A percentile compares a stretch with the other conserved stretches of the same genome.
phyloP scores from a whole-genome alignment of 176 grass and related monocot genomes.

The Hordeum vulgare region DNA sequence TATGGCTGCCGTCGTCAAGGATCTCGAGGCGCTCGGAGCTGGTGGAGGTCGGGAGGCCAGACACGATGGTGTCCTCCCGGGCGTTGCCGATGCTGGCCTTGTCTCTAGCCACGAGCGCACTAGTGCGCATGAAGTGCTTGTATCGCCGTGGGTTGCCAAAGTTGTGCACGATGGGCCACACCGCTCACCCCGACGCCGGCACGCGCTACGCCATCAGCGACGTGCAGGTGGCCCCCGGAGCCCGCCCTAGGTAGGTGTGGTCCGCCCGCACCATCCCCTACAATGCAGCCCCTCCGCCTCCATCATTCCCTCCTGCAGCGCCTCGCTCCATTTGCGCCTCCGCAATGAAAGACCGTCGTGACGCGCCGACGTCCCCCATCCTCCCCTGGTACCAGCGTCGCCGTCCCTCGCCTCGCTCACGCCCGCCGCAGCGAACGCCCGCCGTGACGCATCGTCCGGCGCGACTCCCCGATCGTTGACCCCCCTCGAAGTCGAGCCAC shows the following conservation, averaged over 20 bases:
- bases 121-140: conserved; percentile 15
- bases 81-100: not conserved
- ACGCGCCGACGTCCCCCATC: too few relatives aligned
- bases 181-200: not conserved
- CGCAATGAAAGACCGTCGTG: too few relatives aligned
- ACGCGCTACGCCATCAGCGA: too few relatives aligned
- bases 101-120: not conserved
- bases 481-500: too few relatives aligned
- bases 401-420: too few relatives aligned
- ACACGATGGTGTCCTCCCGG: not conserved
- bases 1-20: conserved; percentile 6
- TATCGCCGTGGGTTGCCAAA: conserved; percentile 11
- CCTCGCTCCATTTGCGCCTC: conserved; percentile 4
- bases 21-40: conserved; percentile 12
- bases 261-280: not conserved
- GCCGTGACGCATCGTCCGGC: too few relatives aligned
- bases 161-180: conserved; percentile 15
- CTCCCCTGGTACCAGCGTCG: too few relatives aligned
- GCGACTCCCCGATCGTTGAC: too few relatives aligned
- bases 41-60: not conserved
- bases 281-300: not conserved
- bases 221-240: not conserved
- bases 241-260: not conserved
- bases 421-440: too few relatives aligned
- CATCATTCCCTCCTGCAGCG: not conserved